Evolutionary conservation across 1,284 basidiomycete genomes (phyloP).

Genomic region (Anthracocystis panici-leucophaei): DNA sequence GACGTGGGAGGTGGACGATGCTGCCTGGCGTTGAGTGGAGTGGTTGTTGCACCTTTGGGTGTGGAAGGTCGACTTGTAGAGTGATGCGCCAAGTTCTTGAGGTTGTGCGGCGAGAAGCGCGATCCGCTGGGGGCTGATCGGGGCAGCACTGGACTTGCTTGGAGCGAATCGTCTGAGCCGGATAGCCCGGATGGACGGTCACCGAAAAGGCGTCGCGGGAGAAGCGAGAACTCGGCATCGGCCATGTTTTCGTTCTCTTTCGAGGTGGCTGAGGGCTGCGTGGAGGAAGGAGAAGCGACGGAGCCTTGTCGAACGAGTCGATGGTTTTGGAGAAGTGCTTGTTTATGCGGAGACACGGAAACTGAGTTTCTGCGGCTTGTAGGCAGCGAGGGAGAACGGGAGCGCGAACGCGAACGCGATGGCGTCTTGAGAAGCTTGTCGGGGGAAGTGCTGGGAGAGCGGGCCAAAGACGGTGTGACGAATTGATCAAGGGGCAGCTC

Average conservation of each 20-base stretch:
- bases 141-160: slow-evolving; percentile 25
- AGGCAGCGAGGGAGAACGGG: slow-evolving; percentile 38
- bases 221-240: slow-evolving; percentile 14
- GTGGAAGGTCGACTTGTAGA: slow-evolving; percentile 22
- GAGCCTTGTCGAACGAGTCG: slow-evolving; percentile 40
- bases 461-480: slow-evolving; percentile 34
- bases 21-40: slow-evolving; percentile 29
- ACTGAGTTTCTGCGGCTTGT: slow-evolving; percentile 29
- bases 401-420: slow-evolving; percentile 39
- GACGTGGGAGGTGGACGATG: slow-evolving; percentile 43
- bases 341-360: slow-evolving; percentile 49
- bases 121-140: slow-evolving; percentile 6
- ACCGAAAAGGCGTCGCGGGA: slow-evolving; percentile 33
- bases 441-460: slow-evolving; percentile 21
- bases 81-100: slow-evolving; percentile 36
- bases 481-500: slow-evolving; percentile 47
- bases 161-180: slow-evolving; percentile 19
- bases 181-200: slow-evolving; percentile 4
- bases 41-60: slow-evolving; percentile 32
- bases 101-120: slow-evolving; percentile 39
- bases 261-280: slow-evolving; percentile 2
- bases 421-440: slow-evolving; percentile 43
- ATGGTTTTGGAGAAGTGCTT: slow-evolving; percentile 43
- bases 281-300: slow-evolving; percentile 23
- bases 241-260: slow-evolving; percentile 20